phyloP scores from a whole-genome alignment of 441 rosid species.

The Populus hybrid region DNA sequence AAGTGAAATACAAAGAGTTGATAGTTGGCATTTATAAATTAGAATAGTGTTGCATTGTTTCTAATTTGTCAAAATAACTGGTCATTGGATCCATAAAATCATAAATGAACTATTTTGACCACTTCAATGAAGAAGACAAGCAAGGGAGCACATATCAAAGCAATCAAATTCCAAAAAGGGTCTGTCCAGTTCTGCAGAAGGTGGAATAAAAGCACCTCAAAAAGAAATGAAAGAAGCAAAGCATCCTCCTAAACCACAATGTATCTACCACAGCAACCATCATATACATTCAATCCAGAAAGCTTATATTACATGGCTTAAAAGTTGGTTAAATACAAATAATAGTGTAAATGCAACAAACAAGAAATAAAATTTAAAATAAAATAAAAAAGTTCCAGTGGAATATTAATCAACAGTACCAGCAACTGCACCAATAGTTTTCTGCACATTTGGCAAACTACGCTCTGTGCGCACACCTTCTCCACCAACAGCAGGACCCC shows the following conservation, averaged over 20 bases:
- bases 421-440: conserved; percentile 96
- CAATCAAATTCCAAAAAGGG: neutral
- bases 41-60: neutral
- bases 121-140: neutral
- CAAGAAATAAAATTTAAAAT: neutral
- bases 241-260: neutral
- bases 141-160: neutral
- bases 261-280: conserved; percentile 8
- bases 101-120: neutral
- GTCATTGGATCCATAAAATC: neutral
- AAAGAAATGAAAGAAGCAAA: conserved; percentile 7
- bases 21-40: neutral
- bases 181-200: neutral
- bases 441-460: conserved; percentile 91
- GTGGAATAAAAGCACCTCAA: conserved; percentile 1
- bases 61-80: neutral
- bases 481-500: conserved; percentile 99
- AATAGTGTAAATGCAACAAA: neutral
- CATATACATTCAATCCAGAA: neutral
- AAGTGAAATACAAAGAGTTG: neutral
- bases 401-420: conserved; percentile 40
- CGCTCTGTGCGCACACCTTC: conserved; percentile 94
- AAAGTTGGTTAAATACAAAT: conserved; percentile 3
- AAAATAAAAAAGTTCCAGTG: neutral
- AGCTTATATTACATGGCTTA: neutral